Evolutionary conservation across 768 basidiomycete genomes (phyloP), one percentile per base, ranked within the genome.

Genomic region (Termitomyces sp.): DNA sequence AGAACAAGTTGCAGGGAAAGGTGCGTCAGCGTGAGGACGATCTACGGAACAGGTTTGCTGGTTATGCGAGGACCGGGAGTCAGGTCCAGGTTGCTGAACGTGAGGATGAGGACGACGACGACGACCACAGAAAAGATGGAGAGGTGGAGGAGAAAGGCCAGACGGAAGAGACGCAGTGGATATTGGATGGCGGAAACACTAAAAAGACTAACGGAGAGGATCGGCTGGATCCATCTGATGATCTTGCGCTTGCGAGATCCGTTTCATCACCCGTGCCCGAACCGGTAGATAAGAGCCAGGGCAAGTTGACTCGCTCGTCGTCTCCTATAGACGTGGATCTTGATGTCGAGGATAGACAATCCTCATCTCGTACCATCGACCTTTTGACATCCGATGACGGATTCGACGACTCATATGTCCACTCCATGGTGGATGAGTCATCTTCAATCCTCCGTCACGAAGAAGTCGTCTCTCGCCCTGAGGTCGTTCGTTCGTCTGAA

Each of bases 51-150:
- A 77, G 69, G 52, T 64, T 91, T 57, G 76, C 71, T 45, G 77
- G 70, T 12, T 90, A 85, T 71, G 78, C 85, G 12, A 75, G 83
- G 61, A 67, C 66, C 36, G 83, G 82, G 40, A 78, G 75, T 59
- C 76, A 73, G 45, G 26, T 64, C 20, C 58, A 61, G 28, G 59
- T 32, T 40, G 60, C 64, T 2, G 56, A 65, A 42, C 61, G 59
- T 9, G 65, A 62, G 18, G 61, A 66, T n/a, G 57, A 64, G 1
- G 71, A 68, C 0, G 63, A 52, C 3, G 63, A 52, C 4, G 57
- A 66, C 40, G 61, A 63, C 3, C 64, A 61, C 13, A 60, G 65
- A n/a, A 56, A 64, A 3, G 69, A 69, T 36, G 63, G 60, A 8
- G 58, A 62, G 10, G 65, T 62, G n/a, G 61, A 59, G 26, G 61